Conservation (phyloP, 1,139 yeast species). For the Debaryomyces nepalensis region DNA sequence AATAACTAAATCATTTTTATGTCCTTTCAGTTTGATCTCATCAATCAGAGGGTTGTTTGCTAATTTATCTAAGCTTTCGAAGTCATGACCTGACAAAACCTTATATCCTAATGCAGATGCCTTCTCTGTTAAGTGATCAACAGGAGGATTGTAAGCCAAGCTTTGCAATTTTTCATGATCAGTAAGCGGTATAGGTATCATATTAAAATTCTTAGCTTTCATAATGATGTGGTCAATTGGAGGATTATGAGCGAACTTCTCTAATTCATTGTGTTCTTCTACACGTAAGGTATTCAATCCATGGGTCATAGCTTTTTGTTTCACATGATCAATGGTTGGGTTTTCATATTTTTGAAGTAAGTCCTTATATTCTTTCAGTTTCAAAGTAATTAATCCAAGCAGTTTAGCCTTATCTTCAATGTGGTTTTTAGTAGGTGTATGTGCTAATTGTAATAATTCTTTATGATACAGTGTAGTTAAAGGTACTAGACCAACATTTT, state of each 20-base stretch:
- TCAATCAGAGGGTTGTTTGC: slow-evolving; percentile 27
- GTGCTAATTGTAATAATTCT: slow-evolving; percentile 24
- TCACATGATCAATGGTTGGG: slow-evolving; percentile 4
- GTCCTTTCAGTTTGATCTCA: slow-evolving; percentile 29
- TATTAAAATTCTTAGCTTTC: slow-evolving; percentile 19
- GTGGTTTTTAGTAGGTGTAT: slow-evolving; percentile 29
- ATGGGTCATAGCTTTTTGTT: slow-evolving; percentile 8
- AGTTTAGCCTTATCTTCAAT: slow-evolving; percentile 7
- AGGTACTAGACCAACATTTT: slow-evolving; percentile 14
- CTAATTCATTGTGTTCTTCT: slow-evolving; percentile 12
- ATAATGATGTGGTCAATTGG: slow-evolving; percentile 28
- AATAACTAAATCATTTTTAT: slow-evolving; percentile 20
- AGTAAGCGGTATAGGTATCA: too few species aligned
- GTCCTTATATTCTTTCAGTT: slow-evolving; percentile 20
- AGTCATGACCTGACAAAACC: slow-evolving; percentile 23
- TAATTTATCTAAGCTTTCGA: slow-evolving; percentile 20
- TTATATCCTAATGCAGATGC: slow-evolving; percentile 21
- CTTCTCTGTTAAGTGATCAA: slow-evolving; percentile 18
- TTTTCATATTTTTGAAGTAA: slow-evolving; percentile 10
- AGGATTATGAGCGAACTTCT: slow-evolving; percentile 28
- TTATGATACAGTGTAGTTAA: slow-evolving; percentile 23
- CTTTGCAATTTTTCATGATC: neutral
- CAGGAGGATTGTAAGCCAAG: slow-evolving; percentile 18
- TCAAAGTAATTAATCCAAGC: slow-evolving; percentile 21
- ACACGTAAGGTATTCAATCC: neutral